Base-by-base conservation (phyloP, 2,329 filamentous ascomycete species). In the Fusarium temperatum region DNA sequence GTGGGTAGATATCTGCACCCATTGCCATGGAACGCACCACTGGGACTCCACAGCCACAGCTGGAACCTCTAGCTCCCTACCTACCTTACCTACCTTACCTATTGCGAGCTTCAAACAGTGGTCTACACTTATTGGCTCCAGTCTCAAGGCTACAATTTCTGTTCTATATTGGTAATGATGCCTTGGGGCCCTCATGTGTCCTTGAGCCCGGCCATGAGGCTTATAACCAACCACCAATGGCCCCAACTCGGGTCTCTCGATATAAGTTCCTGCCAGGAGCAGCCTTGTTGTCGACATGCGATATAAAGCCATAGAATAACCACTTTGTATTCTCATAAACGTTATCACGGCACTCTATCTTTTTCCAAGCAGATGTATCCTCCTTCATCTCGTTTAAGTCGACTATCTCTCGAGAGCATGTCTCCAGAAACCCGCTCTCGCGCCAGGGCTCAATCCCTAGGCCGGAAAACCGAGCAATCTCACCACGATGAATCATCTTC, bases 321-420 rank as follows among this genome's bases (percentile, higher is more conserved):
- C 68, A 47, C 53, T 50, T 42, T 32, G 39, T 28, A 44, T 12
- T 24, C 26, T 26, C 28, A 24, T 32, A 32, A 41, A 42, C 26
- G 61, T 32, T 32, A 58, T 51, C 64, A 51, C 41, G 42, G 36
- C 35, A 55, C 32, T 56, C 36, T 17, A 36, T 22, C 17, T 51
- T 42, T 54, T 51, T 48, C 39, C 39, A 54, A 28, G 57, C 66
- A 63, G 74, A 80, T 81, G 79, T 77, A 78, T 68, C 63, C 75
- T 50, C 77, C 78, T 32, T 69, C 74, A 47, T 74, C 70, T 54
- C 70, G 65, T 30, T 75, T 81, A 30, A 75, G 75, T 66, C 81
- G 74, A 70, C 75, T 81, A 55, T 77, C 78, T 61, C 77, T 81
- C 39, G 58, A 77, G 63, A 79, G 74, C 50, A 81, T 81, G 80